A percentile compares a stretch with the other conserved stretches of the same genome.
These are phyloP conservation scores for Penicillium sp. DNA, from an alignment of 2,329 filamentous ascomycete species.

Conservation along the genomic window DNA sequence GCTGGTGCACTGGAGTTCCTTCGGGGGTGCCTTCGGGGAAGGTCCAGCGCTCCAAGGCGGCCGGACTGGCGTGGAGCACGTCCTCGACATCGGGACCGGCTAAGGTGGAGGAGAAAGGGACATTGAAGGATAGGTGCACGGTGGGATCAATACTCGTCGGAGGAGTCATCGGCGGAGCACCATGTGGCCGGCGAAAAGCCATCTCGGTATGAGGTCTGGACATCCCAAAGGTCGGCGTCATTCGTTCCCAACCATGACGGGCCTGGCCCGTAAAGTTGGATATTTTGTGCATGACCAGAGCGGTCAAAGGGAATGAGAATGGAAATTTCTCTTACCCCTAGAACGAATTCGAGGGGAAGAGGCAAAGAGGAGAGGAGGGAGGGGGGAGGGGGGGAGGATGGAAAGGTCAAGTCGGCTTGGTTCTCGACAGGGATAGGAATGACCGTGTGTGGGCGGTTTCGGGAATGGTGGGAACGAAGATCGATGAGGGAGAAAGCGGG, in stretches of 20 bases:
- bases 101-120: conserved; percentile 89
- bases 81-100: conserved; percentile 89
- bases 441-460: conserved; percentile 27
- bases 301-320: conserved; percentile 10
- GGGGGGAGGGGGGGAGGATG: conserved; percentile 10
- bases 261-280: conserved; percentile 61
- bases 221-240: conserved; percentile 61
- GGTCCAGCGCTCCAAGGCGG: conserved; percentile 86
- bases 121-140: conserved; percentile 94
- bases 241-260: conserved; percentile 62
- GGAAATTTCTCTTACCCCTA: conserved; percentile 32
- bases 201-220: conserved; percentile 55
- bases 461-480: conserved; percentile 29
- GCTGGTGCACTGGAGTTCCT: conserved; percentile 74
- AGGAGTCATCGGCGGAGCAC: conserved; percentile 51
- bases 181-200: conserved; percentile 52
- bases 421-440: conserved; percentile 34
- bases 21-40: conserved; percentile 83
- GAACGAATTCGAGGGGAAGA: conserved; percentile 28
- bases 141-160: conserved; percentile 66
- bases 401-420: conserved; percentile 19
- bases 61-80: conserved; percentile 83
- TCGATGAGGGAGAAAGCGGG: conserved; percentile 22
- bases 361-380: conserved; percentile 10
- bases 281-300: conserved; percentile 57